phyloP scores from a whole-genome alignment of 139 green algal species.

The Chlamydomonas urium region DNA sequence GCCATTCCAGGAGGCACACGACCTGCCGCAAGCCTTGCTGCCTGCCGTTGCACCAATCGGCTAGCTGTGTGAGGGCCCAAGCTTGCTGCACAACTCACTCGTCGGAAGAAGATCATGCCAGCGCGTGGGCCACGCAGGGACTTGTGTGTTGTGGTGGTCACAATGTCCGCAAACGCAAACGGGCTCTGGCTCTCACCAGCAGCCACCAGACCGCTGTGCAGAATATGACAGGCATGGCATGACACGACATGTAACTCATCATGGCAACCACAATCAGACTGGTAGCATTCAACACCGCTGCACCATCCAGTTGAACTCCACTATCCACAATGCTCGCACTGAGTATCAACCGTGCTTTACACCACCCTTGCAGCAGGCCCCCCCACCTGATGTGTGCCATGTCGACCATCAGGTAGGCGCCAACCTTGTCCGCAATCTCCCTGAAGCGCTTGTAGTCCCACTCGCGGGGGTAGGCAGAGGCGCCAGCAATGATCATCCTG shows the following conservation, averaged over 20 bases:
- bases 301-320: too few relatives aligned
- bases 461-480: conserved; percentile 87
- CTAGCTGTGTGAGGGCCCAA: too few relatives aligned
- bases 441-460: conserved; percentile 78
- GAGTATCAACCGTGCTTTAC: too few relatives aligned
- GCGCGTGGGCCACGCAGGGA: conserved; percentile 80
- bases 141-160: conserved; percentile 99
- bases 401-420: conserved; percentile 68
- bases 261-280: too few relatives aligned
- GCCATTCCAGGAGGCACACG: too few relatives aligned
- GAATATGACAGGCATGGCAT: too few relatives aligned
- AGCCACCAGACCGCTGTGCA: conserved; percentile 68
- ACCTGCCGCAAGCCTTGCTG: too few relatives aligned
- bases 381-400: conserved; percentile 95
- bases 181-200: conserved; percentile 76
- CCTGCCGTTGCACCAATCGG: too few relatives aligned
- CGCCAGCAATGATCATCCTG: conserved; percentile 90
- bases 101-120: conserved; percentile 98
- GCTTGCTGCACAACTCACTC: conserved; percentile 38
- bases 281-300: too few relatives aligned
- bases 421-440: conserved; percentile 77
- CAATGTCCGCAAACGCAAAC: conserved; percentile 92
- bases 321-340: too few relatives aligned
- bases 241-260: too few relatives aligned
- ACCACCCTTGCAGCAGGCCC: too few relatives aligned